Evolutionary conservation across 2,329 filamentous ascomycete species (phyloP), one percentile per base, ranked within the genome.

Genomic region (Talaromyces islandicus): DNA sequence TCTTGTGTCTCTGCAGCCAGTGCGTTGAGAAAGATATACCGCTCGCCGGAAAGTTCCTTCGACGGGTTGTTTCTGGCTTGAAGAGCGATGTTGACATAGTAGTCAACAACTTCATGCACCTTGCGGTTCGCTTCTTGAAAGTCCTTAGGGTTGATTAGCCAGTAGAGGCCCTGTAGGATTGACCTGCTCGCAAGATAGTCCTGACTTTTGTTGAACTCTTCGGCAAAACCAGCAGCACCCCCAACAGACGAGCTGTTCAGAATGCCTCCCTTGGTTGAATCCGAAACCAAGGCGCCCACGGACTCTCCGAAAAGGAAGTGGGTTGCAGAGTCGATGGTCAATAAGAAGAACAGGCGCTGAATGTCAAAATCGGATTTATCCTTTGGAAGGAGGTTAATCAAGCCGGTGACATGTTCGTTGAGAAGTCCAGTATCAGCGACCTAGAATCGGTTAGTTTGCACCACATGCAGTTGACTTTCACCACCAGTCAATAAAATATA

Each of bases 21-120:
- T 43, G 78, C 79, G 32, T 82, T 70, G 27, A 83, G 75, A 71
- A 83, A 82, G 53, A 82, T 68, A 60, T 82, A 81, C 41, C 73
- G 70, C 27, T 32, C 7, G 38, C 27, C 19, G 35, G 19, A 12
- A 43, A 43, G 25, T 35, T 53, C 43, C 19, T 12, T 41, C 21
- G n/a, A 60, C 30, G 48, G 51, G 71, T n/a, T 69, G 66, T 5
- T 57, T 54, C 48, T 60, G 25, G 9, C 48, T 4, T 78, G 77
- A 9, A 94, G 82, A 0, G 88, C 83, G 14, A 81, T 78, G 55
- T 91, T 87, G 68, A 95, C 90, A 73, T 88, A 93, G 17, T 81
- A 80, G 17, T 62, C 60, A 21, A 59, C 57, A 2, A 61, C 51
- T 24, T 58, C 24, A 11, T 61, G 60, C 9, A 61, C 52, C 14